phyloP scores from a whole-genome alignment of 2,329 filamentous ascomycete species.

The Aspergillus clavatus region DNA sequence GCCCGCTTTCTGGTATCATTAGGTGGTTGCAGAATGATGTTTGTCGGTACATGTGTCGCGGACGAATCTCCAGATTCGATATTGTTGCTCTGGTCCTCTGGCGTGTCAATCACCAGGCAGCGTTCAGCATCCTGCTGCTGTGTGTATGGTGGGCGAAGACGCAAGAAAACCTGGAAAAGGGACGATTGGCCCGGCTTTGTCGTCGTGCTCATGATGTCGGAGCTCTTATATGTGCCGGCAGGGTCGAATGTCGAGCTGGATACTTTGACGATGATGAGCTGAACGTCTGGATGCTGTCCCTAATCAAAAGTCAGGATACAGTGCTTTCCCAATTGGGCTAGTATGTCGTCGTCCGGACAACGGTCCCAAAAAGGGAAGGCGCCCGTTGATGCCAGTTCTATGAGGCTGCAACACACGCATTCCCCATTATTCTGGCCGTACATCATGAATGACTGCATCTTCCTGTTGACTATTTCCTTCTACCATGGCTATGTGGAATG shows the following conservation, averaged over 20 bases:
- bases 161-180: constrained; percentile 88
- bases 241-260: neutral
- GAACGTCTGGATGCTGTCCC: neutral
- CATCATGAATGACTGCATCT: too few relatives aligned
- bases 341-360: constrained; percentile 15
- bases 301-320: constrained; percentile 7
- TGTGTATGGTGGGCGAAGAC: constrained; percentile 64
- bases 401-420: constrained; percentile 8
- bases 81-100: constrained; percentile 32
- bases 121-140: constrained; percentile 50
- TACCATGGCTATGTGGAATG: constrained; percentile 2
- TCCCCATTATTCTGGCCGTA: too few relatives aligned
- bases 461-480: neutral
- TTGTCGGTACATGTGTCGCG: constrained; percentile 48
- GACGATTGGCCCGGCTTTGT: constrained; percentile 50
- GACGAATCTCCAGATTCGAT: constrained; percentile 32
- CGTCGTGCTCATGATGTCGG: constrained; percentile 34
- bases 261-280: neutral
- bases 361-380: constrained; percentile 1
- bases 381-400: constrained; percentile 1
- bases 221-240: neutral
- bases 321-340: constrained; percentile 10
- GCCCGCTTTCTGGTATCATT: constrained; percentile 78
- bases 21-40: constrained; percentile 74
- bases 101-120: constrained; percentile 72